These are phyloP conservation scores for Talaromyces wortmannii DNA, from an alignment of 495 filamentous ascomycete genomes.

Conservation along the genomic window DNA sequence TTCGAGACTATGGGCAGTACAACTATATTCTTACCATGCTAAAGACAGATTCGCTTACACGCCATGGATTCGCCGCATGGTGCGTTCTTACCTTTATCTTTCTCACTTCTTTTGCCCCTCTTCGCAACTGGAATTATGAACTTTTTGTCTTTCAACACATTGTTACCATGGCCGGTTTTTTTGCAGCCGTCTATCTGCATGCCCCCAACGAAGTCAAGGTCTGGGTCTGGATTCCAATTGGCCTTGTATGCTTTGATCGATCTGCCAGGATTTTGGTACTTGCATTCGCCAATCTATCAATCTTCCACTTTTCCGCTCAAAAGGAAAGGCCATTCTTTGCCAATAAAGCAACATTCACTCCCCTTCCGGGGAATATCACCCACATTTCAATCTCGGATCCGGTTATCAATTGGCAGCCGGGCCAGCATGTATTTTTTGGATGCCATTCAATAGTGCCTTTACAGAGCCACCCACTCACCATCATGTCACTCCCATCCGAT, in stretches of 20 bases:
- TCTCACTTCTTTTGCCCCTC: conserved; percentile 58
- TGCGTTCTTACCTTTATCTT: conserved; percentile 64
- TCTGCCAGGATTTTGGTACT: conserved; percentile 42
- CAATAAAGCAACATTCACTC: conserved; percentile 52
- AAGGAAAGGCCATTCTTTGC: conserved; percentile 15
- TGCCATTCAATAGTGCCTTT: conserved; percentile 59
- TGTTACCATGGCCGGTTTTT: conserved; percentile 56
- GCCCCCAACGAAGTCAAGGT: conserved; percentile 44
- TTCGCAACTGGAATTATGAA: conserved; percentile 67
- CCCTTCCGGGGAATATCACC: conserved; percentile 56
- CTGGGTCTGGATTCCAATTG: conserved; percentile 69
- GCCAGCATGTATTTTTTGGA: conserved; percentile 75
- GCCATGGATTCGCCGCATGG: conserved; percentile 70
- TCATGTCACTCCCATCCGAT: conserved; percentile 54
- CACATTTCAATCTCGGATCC: conserved; percentile 63
- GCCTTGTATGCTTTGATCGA: conserved; percentile 64
- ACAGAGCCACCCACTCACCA: conserved; percentile 80
- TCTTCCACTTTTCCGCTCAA: conserved; percentile 38
- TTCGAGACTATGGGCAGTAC: conserved; percentile 57
- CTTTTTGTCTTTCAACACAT: conserved; percentile 80
- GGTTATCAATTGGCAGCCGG: conserved; percentile 64
- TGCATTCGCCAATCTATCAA: conserved; percentile 58
- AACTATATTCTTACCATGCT: conserved; percentile 58
- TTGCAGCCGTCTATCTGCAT: conserved; percentile 59
- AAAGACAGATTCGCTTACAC: conserved; percentile 53